A percentile compares a stretch with the other conserved stretches of the same genome.
These are phyloP conservation scores for Globisporangium nodosum DNA, from an alignment of 352 stramenopile species.

Conservation along the genomic window DNA sequence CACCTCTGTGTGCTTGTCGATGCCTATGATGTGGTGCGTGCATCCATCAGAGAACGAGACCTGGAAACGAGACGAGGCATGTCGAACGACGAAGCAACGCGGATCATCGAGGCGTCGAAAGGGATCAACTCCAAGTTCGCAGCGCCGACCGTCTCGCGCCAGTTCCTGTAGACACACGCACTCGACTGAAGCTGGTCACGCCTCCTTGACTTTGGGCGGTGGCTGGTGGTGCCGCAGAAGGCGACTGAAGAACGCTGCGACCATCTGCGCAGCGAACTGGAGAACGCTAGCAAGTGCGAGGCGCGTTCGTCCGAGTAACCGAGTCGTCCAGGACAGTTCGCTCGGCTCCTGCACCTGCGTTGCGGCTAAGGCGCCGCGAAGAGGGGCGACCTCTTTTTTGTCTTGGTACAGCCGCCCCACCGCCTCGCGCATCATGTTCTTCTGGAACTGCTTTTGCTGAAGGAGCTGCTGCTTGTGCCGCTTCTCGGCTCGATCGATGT, in stretches of 20 bases:
- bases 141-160: conserved; percentile 67
- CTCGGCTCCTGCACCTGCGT: not conserved
- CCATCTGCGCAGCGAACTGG: not conserved
- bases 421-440: conserved; percentile 73
- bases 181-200: not conserved
- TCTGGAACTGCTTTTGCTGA: conserved; percentile 50
- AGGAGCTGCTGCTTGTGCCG: conserved; percentile 30
- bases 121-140: conserved; percentile 86
- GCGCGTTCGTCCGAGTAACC: not conserved
- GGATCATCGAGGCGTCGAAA: conserved; percentile 71
- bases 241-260: conserved; percentile 3
- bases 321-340: not conserved
- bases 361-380: not conserved
- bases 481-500: conserved; percentile 45
- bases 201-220: conserved; percentile 7
- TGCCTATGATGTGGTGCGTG: not conserved
- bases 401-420: conserved; percentile 69
- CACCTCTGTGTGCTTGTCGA: not conserved
- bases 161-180: conserved; percentile 55
- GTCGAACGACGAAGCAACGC: conserved; percentile 56
- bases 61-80: conserved; percentile 53
- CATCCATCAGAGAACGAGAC: conserved; percentile 52
- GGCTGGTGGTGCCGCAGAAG: conserved; percentile 5
- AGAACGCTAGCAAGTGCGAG: not conserved
- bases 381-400: conserved; percentile 32